Base-by-base conservation (phyloP, 768 basidiomycete genomes). In the Pisolithus tinctorius region DNA sequence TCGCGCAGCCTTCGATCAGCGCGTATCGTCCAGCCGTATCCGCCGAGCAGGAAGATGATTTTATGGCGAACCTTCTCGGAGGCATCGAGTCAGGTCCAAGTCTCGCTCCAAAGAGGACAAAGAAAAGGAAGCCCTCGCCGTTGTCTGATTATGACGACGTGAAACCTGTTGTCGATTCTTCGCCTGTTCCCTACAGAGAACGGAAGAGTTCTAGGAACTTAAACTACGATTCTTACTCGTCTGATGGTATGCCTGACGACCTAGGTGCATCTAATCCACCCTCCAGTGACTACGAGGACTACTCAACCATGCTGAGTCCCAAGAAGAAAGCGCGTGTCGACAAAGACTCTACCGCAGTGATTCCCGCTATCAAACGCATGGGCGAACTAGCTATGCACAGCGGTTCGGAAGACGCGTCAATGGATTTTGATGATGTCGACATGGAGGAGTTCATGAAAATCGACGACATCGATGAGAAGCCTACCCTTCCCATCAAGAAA, bases 1-100 rank as follows among this genome's bases (percentile, higher is more conserved):
- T 65, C 27, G 67, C 75, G 11, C 73, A 77, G 11, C 80, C 83
- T 2, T 79, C 83, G 10, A 85, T 91, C 54, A 84, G 75, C 66
- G 88, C 85, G 13, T 98, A 98, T 65, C 79, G 91, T 29, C 84
- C 88, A 1, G 74, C 74, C 0, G 79, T 85, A 11, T 84, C 88
- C 7, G 83, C 76, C 11, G 86, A 84, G 47, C 81, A 93, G 59
- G 96, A 97, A 65, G 75, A 80, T 37, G 92, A 95, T 58, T 92
- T 99, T 57, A 88, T 99, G 90, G 80, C 82, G 0, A 79, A 78
- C 36, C 69, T 99, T 1, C 71, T 99, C 9, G 86, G 83, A 8
- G 78, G 72, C 20, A 79, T 95, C 66, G 89, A 90, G 53, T 67
- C 70, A 4, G 61, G 70, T 9, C 69, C 79, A 10, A 61, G 67